These are phyloP conservation scores for Scheffersomyces titani DNA, from an alignment of 1,139 yeast genomes.

Conservation along the genomic window DNA sequence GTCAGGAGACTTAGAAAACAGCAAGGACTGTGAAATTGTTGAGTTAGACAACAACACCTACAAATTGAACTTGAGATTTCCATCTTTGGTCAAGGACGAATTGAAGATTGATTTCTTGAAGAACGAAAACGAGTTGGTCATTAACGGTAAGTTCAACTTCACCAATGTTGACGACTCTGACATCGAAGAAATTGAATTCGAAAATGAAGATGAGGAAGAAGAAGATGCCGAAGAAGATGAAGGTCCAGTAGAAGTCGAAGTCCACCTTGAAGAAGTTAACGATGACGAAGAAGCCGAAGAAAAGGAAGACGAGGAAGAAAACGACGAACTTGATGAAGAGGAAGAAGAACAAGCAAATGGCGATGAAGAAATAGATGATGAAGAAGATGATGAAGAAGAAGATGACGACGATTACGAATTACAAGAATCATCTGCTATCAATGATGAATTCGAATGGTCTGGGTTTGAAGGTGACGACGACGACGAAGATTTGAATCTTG, in stretches of 20 bases:
- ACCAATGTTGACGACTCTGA: constrained; percentile 19
- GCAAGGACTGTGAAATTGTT: constrained; percentile 48
- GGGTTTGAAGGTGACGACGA: constrained; percentile 12
- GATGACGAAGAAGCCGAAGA: constrained; percentile 14
- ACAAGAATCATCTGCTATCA: constrained; percentile 7
- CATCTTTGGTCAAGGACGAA: constrained; percentile 45
- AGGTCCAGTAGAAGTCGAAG: constrained; percentile 5
- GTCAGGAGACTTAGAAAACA: constrained; percentile 43
- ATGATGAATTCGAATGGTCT: constrained; percentile 13
- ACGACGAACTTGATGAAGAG: constrained; percentile 11
- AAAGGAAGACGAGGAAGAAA: constrained; percentile 12
- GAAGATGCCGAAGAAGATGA: constrained; percentile 12
- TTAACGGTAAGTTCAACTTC: constrained; percentile 44
- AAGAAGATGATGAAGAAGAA: constrained; percentile 4
- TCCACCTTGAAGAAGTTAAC: constrained; percentile 7
- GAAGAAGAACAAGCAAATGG: constrained; percentile 10
- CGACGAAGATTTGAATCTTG: constrained; percentile 8
- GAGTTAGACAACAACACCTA: constrained; percentile 43
- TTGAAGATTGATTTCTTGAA: constrained; percentile 44
- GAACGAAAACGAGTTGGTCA: constrained; percentile 44
- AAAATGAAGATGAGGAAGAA: constrained; percentile 18
- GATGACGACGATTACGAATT: constrained; percentile 10
- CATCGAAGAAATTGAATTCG: constrained; percentile 22
- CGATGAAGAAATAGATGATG: constrained; percentile 2
- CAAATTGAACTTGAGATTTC: constrained; percentile 46